These are phyloP conservation scores for Pleurotus tuber-regium DNA, from an alignment of 768 basidiomycete genomes.

Conservation along the genomic window DNA sequence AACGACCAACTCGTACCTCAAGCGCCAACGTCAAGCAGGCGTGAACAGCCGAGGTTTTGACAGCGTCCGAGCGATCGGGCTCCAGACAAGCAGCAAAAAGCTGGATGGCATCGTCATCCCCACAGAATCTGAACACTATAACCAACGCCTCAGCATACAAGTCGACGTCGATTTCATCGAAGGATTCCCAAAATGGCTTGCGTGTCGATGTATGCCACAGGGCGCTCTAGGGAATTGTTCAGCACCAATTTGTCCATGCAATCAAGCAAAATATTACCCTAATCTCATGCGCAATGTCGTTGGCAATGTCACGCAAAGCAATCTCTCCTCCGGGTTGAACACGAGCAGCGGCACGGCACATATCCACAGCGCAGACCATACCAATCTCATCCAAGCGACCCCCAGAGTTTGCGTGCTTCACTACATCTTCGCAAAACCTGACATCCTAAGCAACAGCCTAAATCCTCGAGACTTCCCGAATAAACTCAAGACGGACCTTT, in stretches of 20 bases:
- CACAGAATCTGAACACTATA: slow-evolving; percentile 67
- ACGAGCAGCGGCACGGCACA: slow-evolving; percentile 70
- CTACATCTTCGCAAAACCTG: slow-evolving; percentile 55
- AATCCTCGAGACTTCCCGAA: neutral
- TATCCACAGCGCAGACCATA: slow-evolving; percentile 71
- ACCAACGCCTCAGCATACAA: slow-evolving; percentile 75
- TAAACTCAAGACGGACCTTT: slow-evolving; percentile 28
- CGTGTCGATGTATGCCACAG: slow-evolving; percentile 35
- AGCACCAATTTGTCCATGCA: neutral
- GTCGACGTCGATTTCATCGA: slow-evolving; percentile 73
- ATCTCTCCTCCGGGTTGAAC: slow-evolving; percentile 50
- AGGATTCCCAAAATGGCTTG: slow-evolving; percentile 69
- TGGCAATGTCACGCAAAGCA: slow-evolving; percentile 61
- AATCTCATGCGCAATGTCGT: slow-evolving; percentile 77
- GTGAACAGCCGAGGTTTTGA: slow-evolving; percentile 75
- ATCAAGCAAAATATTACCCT: slow-evolving; percentile 44
- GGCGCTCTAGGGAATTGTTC: slow-evolving; percentile 19
- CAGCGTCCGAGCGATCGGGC: slow-evolving; percentile 75
- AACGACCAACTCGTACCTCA: slow-evolving; percentile 44
- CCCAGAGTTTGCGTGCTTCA: slow-evolving; percentile 52
- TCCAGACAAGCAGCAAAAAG: slow-evolving; percentile 67
- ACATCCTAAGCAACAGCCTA: slow-evolving; percentile 11
- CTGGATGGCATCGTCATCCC: slow-evolving; percentile 55
- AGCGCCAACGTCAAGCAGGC: slow-evolving; percentile 66
- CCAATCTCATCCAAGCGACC: slow-evolving; percentile 66